Percentiles rank a stretch among this genome's conserved stretches.
phyloP scores from a whole-genome alignment of 768 basidiomycete genomes.

The Mycena alexandri region DNA sequence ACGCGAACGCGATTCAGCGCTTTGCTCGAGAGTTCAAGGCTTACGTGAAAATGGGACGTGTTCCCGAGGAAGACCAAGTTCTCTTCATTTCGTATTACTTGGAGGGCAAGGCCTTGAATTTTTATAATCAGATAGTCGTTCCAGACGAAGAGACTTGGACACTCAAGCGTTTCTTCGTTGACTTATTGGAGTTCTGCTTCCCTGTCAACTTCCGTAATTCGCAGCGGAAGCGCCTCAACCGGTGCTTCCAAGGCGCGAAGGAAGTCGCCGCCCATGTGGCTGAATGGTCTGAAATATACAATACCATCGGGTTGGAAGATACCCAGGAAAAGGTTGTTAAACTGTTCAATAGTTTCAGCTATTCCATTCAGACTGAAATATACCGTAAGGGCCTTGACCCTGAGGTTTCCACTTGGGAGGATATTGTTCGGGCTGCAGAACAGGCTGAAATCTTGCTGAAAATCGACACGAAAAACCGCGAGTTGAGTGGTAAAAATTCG shows the following conservation, averaged over 20 bases:
- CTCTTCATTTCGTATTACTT: constrained; percentile 44
- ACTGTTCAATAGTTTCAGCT: constrained; percentile 42
- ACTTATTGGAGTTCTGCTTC: constrained; percentile 53
- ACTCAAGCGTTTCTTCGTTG: constrained; percentile 46
- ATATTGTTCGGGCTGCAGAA: constrained; percentile 7
- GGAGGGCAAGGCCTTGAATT: constrained; percentile 45
- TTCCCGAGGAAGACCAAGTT: constrained; percentile 32
- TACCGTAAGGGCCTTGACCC: constrained; percentile 11
- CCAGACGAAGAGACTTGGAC: constrained; percentile 37
- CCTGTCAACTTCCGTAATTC: constrained; percentile 41
- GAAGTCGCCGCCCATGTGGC: constrained; percentile 41
- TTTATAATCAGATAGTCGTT: constrained; percentile 42
- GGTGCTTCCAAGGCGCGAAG: constrained; percentile 11
- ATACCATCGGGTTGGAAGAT: constrained; percentile 38
- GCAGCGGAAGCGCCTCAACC: constrained; percentile 4
- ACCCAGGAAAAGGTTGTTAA: constrained; percentile 37
- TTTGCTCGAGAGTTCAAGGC: constrained; percentile 42
- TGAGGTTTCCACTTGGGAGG: constrained; percentile 6
- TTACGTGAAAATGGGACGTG: constrained; percentile 40
- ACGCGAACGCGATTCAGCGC: constrained; percentile 38
- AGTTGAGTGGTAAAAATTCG: neutral
- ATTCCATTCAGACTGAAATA: constrained; percentile 32
- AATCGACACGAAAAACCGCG: neutral
- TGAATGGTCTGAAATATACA: constrained; percentile 40
- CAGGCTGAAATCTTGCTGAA: constrained; percentile 13